Evolutionary conservation across 1,284 basidiomycete genomes (phyloP).

Genomic region (Puccinia novopanici): DNA sequence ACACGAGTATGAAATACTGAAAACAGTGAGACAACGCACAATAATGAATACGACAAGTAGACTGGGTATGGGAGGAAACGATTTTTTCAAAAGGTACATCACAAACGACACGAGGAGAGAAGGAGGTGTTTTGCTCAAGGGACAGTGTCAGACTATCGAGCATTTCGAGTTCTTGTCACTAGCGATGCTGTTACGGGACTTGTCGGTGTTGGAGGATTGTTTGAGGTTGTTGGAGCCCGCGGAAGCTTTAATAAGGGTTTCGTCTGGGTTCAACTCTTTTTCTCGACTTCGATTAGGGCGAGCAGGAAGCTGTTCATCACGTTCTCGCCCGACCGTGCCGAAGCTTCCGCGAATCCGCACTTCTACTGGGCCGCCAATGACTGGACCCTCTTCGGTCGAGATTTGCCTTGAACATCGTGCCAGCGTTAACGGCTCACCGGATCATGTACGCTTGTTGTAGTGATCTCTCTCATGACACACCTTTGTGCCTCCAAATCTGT

Average conservation of each 20-base stretch:
- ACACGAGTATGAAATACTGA: no score
- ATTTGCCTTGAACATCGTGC: constrained; percentile 26
- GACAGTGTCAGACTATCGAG: background rate
- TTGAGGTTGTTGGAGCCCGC: no score
- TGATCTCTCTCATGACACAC: background rate
- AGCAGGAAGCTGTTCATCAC: no score
- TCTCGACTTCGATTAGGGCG: no score
- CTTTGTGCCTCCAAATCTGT: no score
- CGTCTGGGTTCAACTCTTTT: no score
- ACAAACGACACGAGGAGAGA: background rate
- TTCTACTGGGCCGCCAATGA: constrained; percentile 28
- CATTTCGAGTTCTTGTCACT: constrained; percentile 21
- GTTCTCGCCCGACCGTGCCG: constrained; percentile 46
- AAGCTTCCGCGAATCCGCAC: constrained; percentile 46
- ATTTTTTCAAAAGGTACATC: background rate
- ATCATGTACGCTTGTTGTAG: no score
- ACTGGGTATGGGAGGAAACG: background rate
- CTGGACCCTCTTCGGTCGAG: constrained; percentile 34
- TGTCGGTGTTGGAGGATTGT: background rate
- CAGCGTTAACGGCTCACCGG: background rate
- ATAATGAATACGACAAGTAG: no score
- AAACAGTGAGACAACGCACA: no score
- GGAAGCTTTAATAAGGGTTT: no score
- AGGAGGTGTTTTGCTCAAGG: background rate
- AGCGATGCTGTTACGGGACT: background rate